A percentile compares a stretch with the other conserved stretches of the same genome.
These are phyloP conservation scores for Taphrina deformans DNA, from an alignment of 1,139 yeast species.

Conservation along the genomic window DNA sequence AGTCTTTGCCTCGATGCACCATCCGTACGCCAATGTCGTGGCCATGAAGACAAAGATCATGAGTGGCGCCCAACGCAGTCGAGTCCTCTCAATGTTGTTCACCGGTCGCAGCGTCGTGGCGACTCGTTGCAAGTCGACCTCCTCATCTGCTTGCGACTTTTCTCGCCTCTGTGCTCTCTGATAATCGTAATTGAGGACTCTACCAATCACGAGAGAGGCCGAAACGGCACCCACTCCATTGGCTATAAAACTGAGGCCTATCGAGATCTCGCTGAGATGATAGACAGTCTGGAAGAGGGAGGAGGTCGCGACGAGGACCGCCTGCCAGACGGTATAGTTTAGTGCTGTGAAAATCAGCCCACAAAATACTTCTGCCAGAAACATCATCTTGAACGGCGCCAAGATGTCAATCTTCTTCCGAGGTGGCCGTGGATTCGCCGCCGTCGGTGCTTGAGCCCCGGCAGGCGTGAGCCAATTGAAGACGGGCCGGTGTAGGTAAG, in stretches of 20 bases:
- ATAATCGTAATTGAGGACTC: constrained; percentile 45
- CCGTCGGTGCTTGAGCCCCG: background rate
- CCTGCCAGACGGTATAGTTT: constrained; percentile 68
- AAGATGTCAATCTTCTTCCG: constrained; percentile 30
- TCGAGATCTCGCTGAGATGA: constrained; percentile 53
- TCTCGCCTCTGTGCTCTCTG: constrained; percentile 40
- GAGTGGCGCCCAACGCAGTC: constrained; percentile 44
- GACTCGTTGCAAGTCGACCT: constrained; percentile 38
- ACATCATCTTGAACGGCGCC: constrained; percentile 35
- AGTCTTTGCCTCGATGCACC: constrained; percentile 63
- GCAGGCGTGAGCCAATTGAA: constrained; percentile 5
- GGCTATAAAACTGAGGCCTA: constrained; percentile 60
- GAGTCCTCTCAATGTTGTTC: constrained; percentile 54
- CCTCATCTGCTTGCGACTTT: constrained; percentile 39
- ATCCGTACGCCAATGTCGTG: constrained; percentile 76
- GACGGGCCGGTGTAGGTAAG: constrained; percentile 6
- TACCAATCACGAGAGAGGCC: constrained; percentile 46
- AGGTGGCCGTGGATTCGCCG: constrained; percentile 18
- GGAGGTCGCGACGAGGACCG: constrained; percentile 64
- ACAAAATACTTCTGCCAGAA: constrained; percentile 45
- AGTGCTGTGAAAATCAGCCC: constrained; percentile 57
- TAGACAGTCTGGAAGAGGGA: constrained; percentile 55
- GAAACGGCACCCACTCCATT: constrained; percentile 48
- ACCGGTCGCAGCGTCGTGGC: constrained; percentile 42
- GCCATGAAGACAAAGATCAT: constrained; percentile 56